Percentiles rank a stretch among this genome's conserved stretches.
phyloP scores from a whole-genome alignment of 1,284 basidiomycete genomes.

The Boletellus deceptivus region DNA sequence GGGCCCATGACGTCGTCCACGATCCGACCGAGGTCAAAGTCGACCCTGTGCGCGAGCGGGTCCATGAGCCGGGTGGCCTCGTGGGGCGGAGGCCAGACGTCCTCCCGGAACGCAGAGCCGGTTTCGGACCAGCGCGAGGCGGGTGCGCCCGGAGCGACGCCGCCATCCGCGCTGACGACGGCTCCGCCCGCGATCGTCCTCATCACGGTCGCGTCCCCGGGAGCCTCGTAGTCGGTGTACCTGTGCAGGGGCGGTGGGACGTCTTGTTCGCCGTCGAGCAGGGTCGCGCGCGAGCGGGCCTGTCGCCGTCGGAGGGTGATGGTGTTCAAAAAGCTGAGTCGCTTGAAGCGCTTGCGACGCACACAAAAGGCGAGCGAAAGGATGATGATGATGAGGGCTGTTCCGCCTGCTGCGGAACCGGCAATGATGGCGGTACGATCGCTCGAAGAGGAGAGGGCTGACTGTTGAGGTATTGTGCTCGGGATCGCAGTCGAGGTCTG shows the following conservation, averaged over 20 bases:
- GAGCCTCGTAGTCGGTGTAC: constrained; percentile 33
- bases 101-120: constrained; percentile 51
- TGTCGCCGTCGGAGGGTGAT: constrained; percentile 33
- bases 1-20: constrained; percentile 56
- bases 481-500: constrained; percentile 17
- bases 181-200: no score
- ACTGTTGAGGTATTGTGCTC: constrained; percentile 16
- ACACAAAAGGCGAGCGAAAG: constrained; percentile 42
- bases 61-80: constrained; percentile 43
- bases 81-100: constrained; percentile 47
- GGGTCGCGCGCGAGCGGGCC: constrained; percentile 36
- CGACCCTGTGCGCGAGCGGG: constrained; percentile 36
- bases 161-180: no score
- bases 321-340: constrained; percentile 37
- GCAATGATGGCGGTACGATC: constrained; percentile 44
- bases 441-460: constrained; percentile 6
- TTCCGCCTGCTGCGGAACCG: constrained; percentile 45
- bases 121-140: constrained; percentile 33
- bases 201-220: constrained; percentile 12
- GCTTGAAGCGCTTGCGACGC: constrained; percentile 42
- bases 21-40: constrained; percentile 39
- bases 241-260: constrained; percentile 26
- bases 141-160: no score
- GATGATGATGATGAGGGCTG: constrained; percentile 38
- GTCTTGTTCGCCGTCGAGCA: constrained; percentile 49